Evolutionary conservation across 371 early-diverging fungal species (phyloP).

Genomic region (Thermomucor indicae-seudaticae): DNA sequence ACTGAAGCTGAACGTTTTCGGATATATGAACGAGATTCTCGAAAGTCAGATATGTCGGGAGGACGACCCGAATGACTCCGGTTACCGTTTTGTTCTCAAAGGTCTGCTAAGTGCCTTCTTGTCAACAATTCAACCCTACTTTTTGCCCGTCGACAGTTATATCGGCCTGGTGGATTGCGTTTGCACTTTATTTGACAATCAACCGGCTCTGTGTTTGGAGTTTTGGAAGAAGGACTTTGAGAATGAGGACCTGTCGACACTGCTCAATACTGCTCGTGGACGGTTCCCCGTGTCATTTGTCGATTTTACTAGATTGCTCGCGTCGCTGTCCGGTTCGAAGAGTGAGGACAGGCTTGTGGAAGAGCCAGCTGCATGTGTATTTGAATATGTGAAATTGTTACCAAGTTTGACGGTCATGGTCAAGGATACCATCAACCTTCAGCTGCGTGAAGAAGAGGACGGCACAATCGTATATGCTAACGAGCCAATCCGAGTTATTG

Average conservation of each 20-base stretch:
- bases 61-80: constrained; percentile 25
- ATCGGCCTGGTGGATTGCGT: constrained; percentile 17
- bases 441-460: constrained; percentile 4
- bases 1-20: constrained; percentile 29
- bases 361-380: constrained; percentile 21
- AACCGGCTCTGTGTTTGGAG: constrained; percentile 18
- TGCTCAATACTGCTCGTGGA: constrained; percentile 20
- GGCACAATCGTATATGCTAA: constrained; percentile 2
- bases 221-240: constrained; percentile 30
- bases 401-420: constrained; percentile 20
- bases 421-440: constrained; percentile 7
- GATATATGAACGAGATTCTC: constrained; percentile 8
- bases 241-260: constrained; percentile 7
- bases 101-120: constrained; percentile 25
- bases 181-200: constrained; percentile 19
- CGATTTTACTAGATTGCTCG: constrained; percentile 20
- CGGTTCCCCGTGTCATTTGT: constrained; percentile 31
- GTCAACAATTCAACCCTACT: constrained; percentile 20
- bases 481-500: constrained; percentile 14
- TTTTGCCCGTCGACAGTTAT: constrained; percentile 25
- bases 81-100: constrained; percentile 21
- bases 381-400: constrained; percentile 17
- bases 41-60: constrained; percentile 21
- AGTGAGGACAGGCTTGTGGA: background rate
- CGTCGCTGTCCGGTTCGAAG: constrained; percentile 18